phyloP scores from a whole-genome alignment of 73 alveolate genomes.

The Durusdinium trenchii region DNA sequence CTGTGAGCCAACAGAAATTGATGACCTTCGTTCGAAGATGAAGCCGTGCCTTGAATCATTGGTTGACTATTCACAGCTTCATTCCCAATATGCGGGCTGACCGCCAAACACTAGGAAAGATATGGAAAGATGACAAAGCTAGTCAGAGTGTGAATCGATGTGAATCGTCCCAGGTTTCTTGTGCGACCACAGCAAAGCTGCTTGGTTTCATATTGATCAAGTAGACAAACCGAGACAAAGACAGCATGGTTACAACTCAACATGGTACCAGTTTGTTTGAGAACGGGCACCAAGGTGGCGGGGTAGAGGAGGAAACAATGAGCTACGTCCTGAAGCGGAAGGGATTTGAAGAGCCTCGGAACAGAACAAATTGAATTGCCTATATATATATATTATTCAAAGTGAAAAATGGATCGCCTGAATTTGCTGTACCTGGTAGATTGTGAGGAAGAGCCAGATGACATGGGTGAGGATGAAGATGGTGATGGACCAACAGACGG shows the following conservation, averaged over 20 bases:
- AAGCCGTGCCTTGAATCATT: background rate
- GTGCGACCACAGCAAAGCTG: constrained; percentile 81
- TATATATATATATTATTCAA: too few species aligned
- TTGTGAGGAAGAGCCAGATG: constrained; percentile 22
- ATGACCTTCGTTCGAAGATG: constrained; percentile 47
- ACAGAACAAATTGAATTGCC: background rate
- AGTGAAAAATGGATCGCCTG: background rate
- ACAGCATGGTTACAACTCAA: too few species aligned
- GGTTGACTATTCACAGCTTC: too few species aligned
- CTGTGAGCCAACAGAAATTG: constrained; percentile 36
- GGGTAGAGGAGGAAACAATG: constrained; percentile 94
- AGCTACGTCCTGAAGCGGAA: constrained; percentile 58
- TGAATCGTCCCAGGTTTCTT: constrained; percentile 44
- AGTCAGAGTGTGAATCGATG: too few species aligned
- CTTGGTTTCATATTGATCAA: too few species aligned
- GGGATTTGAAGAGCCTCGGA: constrained; percentile 35
- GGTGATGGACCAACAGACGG: background rate
- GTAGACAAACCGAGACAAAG: too few species aligned
- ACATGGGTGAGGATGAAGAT: constrained; percentile 40
- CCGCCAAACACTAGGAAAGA: too few species aligned
- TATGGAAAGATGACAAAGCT: too few species aligned
- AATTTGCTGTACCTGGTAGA: background rate
- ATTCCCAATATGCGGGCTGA: too few species aligned
- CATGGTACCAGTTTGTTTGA: background rate
- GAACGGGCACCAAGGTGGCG: constrained; percentile 47